Base-by-base conservation (phyloP, 257 asterid genomes). In the Striga asiatica region DNA sequence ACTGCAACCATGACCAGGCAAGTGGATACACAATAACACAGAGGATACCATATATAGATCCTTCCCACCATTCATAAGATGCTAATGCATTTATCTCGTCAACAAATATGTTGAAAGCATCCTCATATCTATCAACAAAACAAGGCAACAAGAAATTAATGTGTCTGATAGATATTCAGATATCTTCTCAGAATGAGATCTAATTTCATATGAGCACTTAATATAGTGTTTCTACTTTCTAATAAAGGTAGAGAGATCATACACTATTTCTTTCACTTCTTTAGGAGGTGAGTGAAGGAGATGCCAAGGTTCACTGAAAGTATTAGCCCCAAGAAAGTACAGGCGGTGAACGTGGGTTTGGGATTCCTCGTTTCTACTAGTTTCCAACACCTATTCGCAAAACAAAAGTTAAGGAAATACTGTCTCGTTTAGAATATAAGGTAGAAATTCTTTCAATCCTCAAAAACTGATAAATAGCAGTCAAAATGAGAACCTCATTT, bases 61-160 rank as follows among this genome's bases (percentile, higher is more conserved):
- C 97, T 81, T 84, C 95, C 97, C 97, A 88, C 97, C 94, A 84
- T 61, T 84, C 81, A 72, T 84, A 88, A 57, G 82, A 73, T 67
- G 95, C 89, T 74, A 88, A 75, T 54, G 79, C 76, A 73, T 88
- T 88, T 63, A 82, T 62, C 67, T 84, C 95, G 53, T 84, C 94
- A 28, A 81, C 93, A 78, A 88, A 81, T 69, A 80, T 72, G 80
- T 81, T 88, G 71, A 88, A 88, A 29, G 97, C 95, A 45, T 84
- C 93, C 66, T 88, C 97, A 77, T 88, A 81, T 63, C 97, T 88
- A 76, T 69, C 69, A 70, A 60, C 31, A 60, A 69, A 55, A 34
- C 51, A 65, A 46, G 50, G 57, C 34, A 11, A 56, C 17, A 47
- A 39, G 28, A 61, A n/a, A 60, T 34, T 34, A 32, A 35, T 52